Conservation (phyloP, 2,329 filamentous ascomycete genomes). For the Orbilia blumenaviensis region DNA sequence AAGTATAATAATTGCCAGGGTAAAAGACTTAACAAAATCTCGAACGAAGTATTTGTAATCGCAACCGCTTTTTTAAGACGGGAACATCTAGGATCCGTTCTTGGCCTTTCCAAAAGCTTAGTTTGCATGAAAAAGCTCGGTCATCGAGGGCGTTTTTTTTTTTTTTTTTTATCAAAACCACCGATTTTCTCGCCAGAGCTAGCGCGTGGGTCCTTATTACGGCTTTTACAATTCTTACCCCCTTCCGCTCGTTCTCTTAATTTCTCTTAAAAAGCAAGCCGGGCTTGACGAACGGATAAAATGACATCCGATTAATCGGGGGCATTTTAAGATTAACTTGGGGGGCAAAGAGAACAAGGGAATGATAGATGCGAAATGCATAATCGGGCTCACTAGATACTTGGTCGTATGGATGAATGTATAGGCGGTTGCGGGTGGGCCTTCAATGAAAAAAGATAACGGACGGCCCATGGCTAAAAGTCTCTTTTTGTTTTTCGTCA, state of each 20-base stretch:
- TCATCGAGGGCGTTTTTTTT: not conserved
- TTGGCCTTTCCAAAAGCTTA: not conserved
- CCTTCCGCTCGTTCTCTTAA: too few species aligned
- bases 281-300: slow-evolving; percentile 35
- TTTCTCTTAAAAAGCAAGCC: slow-evolving; percentile 34
- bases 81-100: too few species aligned
- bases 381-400: not conserved
- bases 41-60: too few species aligned
- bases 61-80: too few species aligned
- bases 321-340: slow-evolving; percentile 43
- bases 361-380: not conserved
- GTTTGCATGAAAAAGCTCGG: not conserved
- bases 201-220: slow-evolving; percentile 5
- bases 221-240: too few species aligned
- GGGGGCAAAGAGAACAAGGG: slow-evolving; percentile 6
- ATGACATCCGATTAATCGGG: slow-evolving; percentile 22
- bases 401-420: too few species aligned
- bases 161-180: not conserved
- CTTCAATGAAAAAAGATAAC: too few species aligned
- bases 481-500: slow-evolving; percentile 3
- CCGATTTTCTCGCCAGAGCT: slow-evolving; percentile 6
- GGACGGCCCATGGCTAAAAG: too few species aligned
- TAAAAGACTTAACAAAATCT: too few species aligned
- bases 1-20: too few species aligned
- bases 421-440: not conserved